phyloP scores from a whole-genome alignment of 192 early-diverging fungal genomes.

The Coemansia sp. region DNA sequence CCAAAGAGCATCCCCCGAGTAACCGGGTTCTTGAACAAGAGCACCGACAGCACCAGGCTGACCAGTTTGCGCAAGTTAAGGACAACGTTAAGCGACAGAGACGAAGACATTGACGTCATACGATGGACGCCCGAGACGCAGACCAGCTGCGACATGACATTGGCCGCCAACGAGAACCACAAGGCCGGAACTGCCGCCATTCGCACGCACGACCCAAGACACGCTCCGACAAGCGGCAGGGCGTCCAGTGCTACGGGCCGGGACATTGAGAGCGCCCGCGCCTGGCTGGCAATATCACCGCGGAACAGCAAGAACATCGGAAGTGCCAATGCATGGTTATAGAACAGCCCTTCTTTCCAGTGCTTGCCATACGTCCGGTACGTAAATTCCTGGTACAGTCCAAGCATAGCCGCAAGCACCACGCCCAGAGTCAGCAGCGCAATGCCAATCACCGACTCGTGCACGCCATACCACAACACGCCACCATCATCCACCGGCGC shows the following conservation, averaged over 20 bases:
- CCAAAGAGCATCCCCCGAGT: conserved; percentile 67
- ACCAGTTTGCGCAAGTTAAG: conserved; percentile 86
- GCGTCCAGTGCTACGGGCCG: conserved; percentile 30
- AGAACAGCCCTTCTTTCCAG: conserved; percentile 92
- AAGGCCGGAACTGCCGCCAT: conserved; percentile 59
- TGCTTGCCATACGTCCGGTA: conserved; percentile 76
- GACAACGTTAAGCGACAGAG: conserved; percentile 85
- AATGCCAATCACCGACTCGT: conserved; percentile 71
- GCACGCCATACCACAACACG: conserved; percentile 5
- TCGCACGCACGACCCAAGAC: conserved; percentile 15
- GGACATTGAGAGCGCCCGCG: conserved; percentile 51
- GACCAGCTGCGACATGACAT: conserved; percentile 84
- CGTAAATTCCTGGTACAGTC: conserved; percentile 80
- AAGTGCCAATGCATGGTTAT: conserved; percentile 79
- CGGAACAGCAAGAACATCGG: conserved; percentile 81
- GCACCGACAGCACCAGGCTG: conserved; percentile 75
- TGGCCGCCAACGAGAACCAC: conserved; percentile 73
- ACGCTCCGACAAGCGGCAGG: conserved; percentile 1
- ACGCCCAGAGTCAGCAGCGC: conserved; percentile 70
- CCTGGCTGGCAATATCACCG: conserved; percentile 64
- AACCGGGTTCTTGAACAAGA: conserved; percentile 80
- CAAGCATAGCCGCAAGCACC: conserved; percentile 77
- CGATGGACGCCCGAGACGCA: conserved; percentile 88
- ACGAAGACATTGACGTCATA: conserved; percentile 74
- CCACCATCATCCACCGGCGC: not conserved